These are phyloP conservation scores for Didymella pinodella DNA, from an alignment of 2,329 filamentous ascomycete species.

Conservation along the genomic window DNA sequence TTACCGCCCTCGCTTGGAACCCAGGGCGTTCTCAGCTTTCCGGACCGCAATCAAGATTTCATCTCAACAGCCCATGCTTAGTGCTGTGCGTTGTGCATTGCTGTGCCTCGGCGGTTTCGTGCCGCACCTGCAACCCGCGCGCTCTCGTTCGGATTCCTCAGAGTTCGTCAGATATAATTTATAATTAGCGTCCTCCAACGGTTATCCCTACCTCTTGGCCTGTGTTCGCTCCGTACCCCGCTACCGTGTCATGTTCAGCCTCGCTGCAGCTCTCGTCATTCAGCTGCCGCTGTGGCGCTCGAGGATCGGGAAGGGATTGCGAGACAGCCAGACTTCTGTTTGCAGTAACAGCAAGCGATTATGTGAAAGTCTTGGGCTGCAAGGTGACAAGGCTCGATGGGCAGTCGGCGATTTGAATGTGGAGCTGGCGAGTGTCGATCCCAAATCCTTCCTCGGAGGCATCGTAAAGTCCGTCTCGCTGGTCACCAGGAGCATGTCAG, in stretches of 20 bases:
- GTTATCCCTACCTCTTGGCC: constrained; percentile 30
- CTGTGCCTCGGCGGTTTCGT: constrained; percentile 1
- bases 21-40: constrained; percentile 1
- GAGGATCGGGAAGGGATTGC: constrained; percentile 17
- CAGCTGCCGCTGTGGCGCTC: constrained; percentile 17
- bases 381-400: constrained; percentile 1
- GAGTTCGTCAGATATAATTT: constrained; percentile 23
- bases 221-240: constrained; percentile 27
- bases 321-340: constrained; percentile 6
- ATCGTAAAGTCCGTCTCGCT: not conserved
- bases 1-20: not conserved
- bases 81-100: not conserved
- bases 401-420: not conserved
- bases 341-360: constrained; percentile 18
- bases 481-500: constrained; percentile 8
- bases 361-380: constrained; percentile 1
- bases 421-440: not conserved
- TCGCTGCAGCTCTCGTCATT: constrained; percentile 10
- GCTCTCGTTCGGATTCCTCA: constrained; percentile 15
- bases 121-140: not conserved
- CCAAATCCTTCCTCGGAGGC: not conserved
- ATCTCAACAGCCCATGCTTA: constrained; percentile 1
- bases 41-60: not conserved
- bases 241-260: constrained; percentile 29
- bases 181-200: constrained; percentile 32